phyloP scores from a whole-genome alignment of 1,284 basidiomycete genomes.

The Cryptococcus neoformans region DNA sequence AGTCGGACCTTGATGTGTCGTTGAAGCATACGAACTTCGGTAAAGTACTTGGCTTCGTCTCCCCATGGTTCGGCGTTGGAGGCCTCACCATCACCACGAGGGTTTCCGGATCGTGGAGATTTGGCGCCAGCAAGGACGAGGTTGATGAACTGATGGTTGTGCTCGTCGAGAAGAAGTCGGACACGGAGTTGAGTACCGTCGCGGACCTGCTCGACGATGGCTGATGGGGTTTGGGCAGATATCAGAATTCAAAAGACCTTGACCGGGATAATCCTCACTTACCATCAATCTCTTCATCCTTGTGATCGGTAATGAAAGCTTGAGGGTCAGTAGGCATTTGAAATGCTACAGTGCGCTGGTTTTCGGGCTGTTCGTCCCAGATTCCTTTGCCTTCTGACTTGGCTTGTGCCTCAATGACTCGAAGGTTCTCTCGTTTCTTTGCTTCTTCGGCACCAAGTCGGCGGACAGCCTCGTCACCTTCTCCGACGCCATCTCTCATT shows the following conservation, averaged over 20 bases:
- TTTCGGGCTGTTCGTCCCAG: constrained; percentile 74
- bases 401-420: constrained; percentile 69
- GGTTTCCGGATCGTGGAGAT: constrained; percentile 56
- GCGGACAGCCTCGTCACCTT: constrained; percentile 44
- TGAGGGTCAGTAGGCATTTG: constrained; percentile 88
- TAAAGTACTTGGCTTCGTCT: constrained; percentile 94
- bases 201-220: constrained; percentile 88
- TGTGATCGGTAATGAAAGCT: constrained; percentile 86
- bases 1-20: constrained; percentile 81
- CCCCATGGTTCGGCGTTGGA: constrained; percentile 67
- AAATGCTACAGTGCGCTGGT: constrained; percentile 67
- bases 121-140: constrained; percentile 77
- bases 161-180: constrained; percentile 80
- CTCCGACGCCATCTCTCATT: constrained; percentile 67
- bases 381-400: constrained; percentile 72
- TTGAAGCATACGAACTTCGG: constrained; percentile 88
- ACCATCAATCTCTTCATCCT: constrained; percentile 85
- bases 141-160: constrained; percentile 62
- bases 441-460: constrained; percentile 66
- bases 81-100: constrained; percentile 14
- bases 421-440: constrained; percentile 59
- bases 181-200: constrained; percentile 90
- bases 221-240: constrained; percentile 49
- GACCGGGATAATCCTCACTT: constrained; percentile 4
- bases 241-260: background rate